Base-by-base conservation (phyloP, 1,139 yeast genomes). In the Saccharomyces pastorianus region DNA sequence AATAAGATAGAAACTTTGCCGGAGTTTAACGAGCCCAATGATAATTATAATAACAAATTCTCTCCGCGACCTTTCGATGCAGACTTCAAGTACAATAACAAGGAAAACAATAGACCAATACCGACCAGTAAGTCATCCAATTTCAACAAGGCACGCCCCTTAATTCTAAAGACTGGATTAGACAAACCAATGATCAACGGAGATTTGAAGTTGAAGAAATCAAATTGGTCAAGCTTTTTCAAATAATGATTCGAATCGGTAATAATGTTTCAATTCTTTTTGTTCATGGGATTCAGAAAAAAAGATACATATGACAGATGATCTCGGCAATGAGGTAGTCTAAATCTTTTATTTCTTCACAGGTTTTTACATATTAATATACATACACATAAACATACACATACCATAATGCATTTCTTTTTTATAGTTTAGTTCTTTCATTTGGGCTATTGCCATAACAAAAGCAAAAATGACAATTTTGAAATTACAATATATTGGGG, bases 161-260 rank as follows among this genome's bases (percentile, higher is more conserved):
- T 61, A 6, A 61, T 61, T 25, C 48, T 61, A 49, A 55, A 56
- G 32, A 56, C 58, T 17, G 59, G 58, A 8, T 46, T 56, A 32
- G 55, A 58, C 7, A 59, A 55, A 41, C 50, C 53, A 6, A 41
- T 41, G 23, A 8, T 28, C 1, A 17, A 47, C 29, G 44, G 4
- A 4, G 57, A 57, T 8, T 44, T 51, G 6, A 48, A 46, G 13
- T 14, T 50, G 13, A 53, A 52, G 29, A 51, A 48, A 31, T 52
- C 57, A 13, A 52, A 48, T 17, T 55, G 55, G 59, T 47, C 52
- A 17, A 52, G 47, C 20, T 52, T 57, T n/a, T 53, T 54, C 53
- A 48, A 50, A 34, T 51, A 27, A n/a, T 20, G 38, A 13, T 20
- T 20, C 5, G 2, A 44, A n/a, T n/a, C n/a, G n/a, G n/a, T n/a